A percentile compares a stretch with the other conserved stretches of the same genome.
These are phyloP conservation scores for Noccaea caerulescens DNA, from an alignment of 345 rosid species.

Conservation along the genomic window DNA sequence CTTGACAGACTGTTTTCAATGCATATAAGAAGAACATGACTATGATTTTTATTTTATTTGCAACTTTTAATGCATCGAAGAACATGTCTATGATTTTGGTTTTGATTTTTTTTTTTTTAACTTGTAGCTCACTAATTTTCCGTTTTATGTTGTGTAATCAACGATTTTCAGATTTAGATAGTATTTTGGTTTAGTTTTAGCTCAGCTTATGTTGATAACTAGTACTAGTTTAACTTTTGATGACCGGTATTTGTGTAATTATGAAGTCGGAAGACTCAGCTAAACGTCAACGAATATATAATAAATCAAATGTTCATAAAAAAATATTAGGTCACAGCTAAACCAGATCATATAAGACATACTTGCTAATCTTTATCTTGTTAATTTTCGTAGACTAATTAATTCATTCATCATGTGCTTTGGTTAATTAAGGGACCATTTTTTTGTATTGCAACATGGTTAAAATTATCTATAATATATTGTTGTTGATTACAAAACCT, in stretches of 20 bases:
- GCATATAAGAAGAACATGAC: slow-evolving; percentile 16
- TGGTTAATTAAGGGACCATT: slow-evolving; percentile 7
- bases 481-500: background rate
- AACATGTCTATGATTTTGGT: background rate
- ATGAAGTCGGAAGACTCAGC: slow-evolving; percentile 13
- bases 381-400: background rate
- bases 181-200: slow-evolving; percentile 3
- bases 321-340: background rate
- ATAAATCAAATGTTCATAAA: background rate
- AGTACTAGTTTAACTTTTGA: background rate
- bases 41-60: background rate
- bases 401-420: slow-evolving; percentile 1
- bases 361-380: background rate
- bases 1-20: slow-evolving; percentile 41
- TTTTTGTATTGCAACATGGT: slow-evolving; percentile 13
- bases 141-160: background rate
- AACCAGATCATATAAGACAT: slow-evolving; percentile 2
- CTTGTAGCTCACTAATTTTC: slow-evolving; percentile 9
- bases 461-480: slow-evolving; percentile 3
- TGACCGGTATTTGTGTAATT: background rate
- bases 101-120: background rate
- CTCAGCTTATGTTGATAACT: slow-evolving; percentile 23
- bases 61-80: slow-evolving; percentile 20
- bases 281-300: slow-evolving; percentile 6
- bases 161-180: slow-evolving; percentile 1